Evolutionary conservation across 768 basidiomycete species (phyloP).

Genomic region (Kwoniella dejecticola): DNA sequence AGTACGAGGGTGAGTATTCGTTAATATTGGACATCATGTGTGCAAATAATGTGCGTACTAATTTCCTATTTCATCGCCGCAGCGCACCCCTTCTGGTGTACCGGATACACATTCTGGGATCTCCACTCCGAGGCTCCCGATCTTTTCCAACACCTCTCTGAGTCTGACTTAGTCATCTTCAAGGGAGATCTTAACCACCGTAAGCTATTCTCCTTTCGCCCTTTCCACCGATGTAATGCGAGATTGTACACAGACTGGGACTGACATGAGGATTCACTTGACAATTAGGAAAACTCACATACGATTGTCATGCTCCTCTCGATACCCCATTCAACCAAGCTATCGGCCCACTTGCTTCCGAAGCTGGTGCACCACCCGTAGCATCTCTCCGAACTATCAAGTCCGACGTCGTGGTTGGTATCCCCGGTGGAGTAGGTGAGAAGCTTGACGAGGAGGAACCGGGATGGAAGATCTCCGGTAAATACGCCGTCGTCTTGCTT

Average conservation of each 20-base stretch:
- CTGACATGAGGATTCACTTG: neutral
- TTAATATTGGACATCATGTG: constrained; percentile 39
- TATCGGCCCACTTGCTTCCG: constrained; percentile 87
- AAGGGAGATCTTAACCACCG: constrained; percentile 95
- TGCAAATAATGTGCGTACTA: neutral
- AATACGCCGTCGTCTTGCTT: constrained; percentile 88
- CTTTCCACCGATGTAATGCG: too few relatives aligned
- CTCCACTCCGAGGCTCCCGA: constrained; percentile 55
- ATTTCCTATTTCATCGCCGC: neutral
- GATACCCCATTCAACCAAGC: constrained; percentile 84
- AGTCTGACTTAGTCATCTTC: constrained; percentile 85
- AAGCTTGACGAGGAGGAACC: constrained; percentile 79
- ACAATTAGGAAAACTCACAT: constrained; percentile 51
- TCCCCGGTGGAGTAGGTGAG: constrained; percentile 63
- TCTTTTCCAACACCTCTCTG: constrained; percentile 85
- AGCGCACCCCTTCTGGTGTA: constrained; percentile 62
- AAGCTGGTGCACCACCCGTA: constrained; percentile 82
- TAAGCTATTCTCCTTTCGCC: constrained; percentile 60
- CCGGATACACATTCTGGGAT: constrained; percentile 79
- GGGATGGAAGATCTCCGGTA: constrained; percentile 96
- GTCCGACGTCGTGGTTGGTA: constrained; percentile 83
- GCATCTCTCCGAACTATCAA: constrained; percentile 89
- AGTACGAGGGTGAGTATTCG: constrained; percentile 70
- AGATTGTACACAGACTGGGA: too few relatives aligned
- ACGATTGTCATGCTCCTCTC: constrained; percentile 57